A percentile compares a stretch with the other conserved stretches of the same genome.
Evolutionary conservation across 257 asterid species (phyloP).

Genomic region (Capsicum rhomboideum): DNA sequence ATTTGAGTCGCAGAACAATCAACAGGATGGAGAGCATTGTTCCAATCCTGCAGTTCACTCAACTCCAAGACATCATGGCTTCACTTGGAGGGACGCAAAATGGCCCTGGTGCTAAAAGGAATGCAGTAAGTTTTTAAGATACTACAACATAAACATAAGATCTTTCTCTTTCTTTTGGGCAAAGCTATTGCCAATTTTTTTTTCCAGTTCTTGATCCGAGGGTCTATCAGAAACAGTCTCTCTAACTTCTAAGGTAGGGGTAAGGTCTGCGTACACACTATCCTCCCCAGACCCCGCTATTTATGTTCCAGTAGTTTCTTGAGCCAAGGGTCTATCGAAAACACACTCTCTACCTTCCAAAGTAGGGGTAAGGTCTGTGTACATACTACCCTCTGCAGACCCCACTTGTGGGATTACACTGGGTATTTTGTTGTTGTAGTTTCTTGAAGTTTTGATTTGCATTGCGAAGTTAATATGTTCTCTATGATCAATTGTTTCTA

Average conservation of each 20-base stretch:
- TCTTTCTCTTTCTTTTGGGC: not conserved
- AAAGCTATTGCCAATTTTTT: not conserved
- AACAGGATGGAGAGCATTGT: conserved; percentile 13
- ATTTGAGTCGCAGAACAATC: conserved; percentile 5
- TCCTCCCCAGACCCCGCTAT: conserved; percentile 28
- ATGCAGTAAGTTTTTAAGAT: not conserved
- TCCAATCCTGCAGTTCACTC: conserved; percentile 7
- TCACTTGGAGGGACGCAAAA: conserved; percentile 75
- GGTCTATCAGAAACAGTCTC: no score
- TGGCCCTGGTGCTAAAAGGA: conserved; percentile 88
- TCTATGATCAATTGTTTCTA: not conserved
- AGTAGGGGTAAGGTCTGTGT: no score
- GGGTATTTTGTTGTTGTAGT: not conserved
- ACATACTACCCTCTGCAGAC: no score
- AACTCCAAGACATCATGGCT: conserved; percentile 23
- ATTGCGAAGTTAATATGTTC: not conserved
- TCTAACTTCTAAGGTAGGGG: no score
- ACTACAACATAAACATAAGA: not conserved
- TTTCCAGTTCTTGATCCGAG: not conserved
- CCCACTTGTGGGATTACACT: no score
- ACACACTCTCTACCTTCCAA: no score
- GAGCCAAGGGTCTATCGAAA: no score
- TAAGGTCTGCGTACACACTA: no score
- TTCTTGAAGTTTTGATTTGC: not conserved
- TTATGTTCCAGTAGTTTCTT: no score